These are phyloP conservation scores for Suillus spraguei DNA, from an alignment of 768 basidiomycete genomes.

Conservation along the genomic window DNA sequence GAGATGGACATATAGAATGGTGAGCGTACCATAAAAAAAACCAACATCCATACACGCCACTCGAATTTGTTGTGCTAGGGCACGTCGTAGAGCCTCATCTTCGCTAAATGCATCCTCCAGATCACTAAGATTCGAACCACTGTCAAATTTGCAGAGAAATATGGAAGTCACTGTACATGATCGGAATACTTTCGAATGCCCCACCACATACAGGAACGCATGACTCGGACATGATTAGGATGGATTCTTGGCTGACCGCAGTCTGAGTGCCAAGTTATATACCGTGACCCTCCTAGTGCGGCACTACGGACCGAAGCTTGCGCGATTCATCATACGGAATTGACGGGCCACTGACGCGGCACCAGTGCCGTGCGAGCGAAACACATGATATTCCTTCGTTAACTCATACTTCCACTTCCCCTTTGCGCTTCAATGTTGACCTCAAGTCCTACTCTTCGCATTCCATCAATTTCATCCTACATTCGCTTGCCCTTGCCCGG, in stretches of 20 bases:
- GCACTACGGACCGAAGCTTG: too few species aligned
- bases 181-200: conserved; percentile 23
- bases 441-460: too few species aligned
- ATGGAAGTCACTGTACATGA: conserved; percentile 23
- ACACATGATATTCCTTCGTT: too few species aligned
- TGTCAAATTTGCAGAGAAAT: background rate
- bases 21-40: conserved; percentile 74
- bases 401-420: too few species aligned
- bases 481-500: too few species aligned
- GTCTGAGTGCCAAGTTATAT: too few species aligned
- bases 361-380: too few species aligned
- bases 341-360: too few species aligned
- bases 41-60: conserved; percentile 77
- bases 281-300: too few species aligned
- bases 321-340: too few species aligned
- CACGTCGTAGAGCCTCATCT: conserved; percentile 17
- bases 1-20: background rate
- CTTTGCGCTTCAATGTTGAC: too few species aligned
- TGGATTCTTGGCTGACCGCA: background rate
- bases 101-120: conserved; percentile 21
- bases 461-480: too few species aligned
- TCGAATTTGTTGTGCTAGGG: conserved; percentile 57
- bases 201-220: background rate
- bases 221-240: background rate
- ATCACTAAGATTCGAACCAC: conserved; percentile 17